Conservation (phyloP, 2,329 filamentous ascomycete genomes). For the Ophiocordyceps polyrhachis-furcata region DNA sequence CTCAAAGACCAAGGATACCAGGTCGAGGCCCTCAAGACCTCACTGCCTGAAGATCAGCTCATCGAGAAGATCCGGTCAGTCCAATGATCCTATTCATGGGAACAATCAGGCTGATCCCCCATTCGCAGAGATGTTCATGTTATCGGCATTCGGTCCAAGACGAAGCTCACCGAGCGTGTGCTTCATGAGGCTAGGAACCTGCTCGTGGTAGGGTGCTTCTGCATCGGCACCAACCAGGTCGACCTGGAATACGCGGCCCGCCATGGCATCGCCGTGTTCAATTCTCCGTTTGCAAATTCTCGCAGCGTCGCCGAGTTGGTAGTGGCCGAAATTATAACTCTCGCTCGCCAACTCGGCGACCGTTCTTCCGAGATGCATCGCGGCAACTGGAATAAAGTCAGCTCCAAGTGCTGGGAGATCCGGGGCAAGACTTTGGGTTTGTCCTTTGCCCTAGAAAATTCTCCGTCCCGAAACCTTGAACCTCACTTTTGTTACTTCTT, state of each 20-base stretch:
- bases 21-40: constrained; percentile 79
- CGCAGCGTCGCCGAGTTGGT: constrained; percentile 92
- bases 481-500: too few relatives aligned
- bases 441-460: constrained; percentile 5
- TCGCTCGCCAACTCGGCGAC: constrained; percentile 84
- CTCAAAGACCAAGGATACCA: constrained; percentile 80
- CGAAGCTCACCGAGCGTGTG: constrained; percentile 73
- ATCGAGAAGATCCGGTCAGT: constrained; percentile 92
- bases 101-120: too few relatives aligned
- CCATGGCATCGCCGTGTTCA: constrained; percentile 91
- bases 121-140: constrained; percentile 69
- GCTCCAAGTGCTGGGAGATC: constrained; percentile 92
- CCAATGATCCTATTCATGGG: too few relatives aligned
- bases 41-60: constrained; percentile 76
- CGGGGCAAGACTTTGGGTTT: constrained; percentile 84
- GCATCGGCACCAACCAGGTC: constrained; percentile 94
- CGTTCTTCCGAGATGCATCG: constrained; percentile 87
- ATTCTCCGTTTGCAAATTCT: constrained; percentile 96
- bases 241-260: constrained; percentile 67
- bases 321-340: constrained; percentile 78
- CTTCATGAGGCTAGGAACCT: constrained; percentile 82
- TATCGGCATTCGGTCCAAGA: constrained; percentile 96
- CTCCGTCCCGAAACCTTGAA: too few relatives aligned
- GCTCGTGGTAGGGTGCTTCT: constrained; percentile 94
- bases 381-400: constrained; percentile 97